Base-by-base conservation (phyloP, 768 basidiomycete genomes). In the Pleurotus ostreatus region DNA sequence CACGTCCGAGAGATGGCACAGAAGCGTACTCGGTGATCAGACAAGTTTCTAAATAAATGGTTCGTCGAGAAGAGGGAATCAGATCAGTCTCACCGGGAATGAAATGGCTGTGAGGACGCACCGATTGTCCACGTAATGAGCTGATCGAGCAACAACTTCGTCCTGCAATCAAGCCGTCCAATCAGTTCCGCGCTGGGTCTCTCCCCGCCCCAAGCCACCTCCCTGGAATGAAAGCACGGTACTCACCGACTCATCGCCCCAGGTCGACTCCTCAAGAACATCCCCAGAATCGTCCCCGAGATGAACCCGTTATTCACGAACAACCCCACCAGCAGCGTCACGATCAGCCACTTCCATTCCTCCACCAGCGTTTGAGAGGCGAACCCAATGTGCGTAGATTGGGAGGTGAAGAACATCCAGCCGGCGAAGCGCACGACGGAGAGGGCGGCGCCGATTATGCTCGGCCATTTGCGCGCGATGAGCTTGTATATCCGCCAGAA, bases 101-200 rank as follows among this genome's bases (percentile, higher is more conserved):
- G 23, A 49, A 25, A 53, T 9, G 8, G 12, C 18, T 40, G 5
- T 16, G 15, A 39, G 16, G 7, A 43, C 51, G 5, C 4, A 53
- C 51, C 51, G 23, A 53, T 40, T 20, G 51, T 53, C 51, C 51
- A 53, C 5, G 39, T 53, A 23, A 53, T 53, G 16, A 53, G 51
- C 13, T 53, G 51, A 22, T 53, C 51, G 8, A 53, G 51, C 13
- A 53, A 8, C n/a, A 38, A 18, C 51, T 23, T 53, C 51, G 51
- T 53, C 12, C 51, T 53, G 30, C 30, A 34, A 34, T 8, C 30
- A 34, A 11, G 23, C 23, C 5, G 23, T 5, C 23, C 23, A 34
- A 34, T 34, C 30, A 34, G 30, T 34, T 11, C 7, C 9, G 30
- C 4, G 7, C 5, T 25, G 4, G 5, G 23, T 25, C 23, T 34